Conservation (phyloP, 2,329 filamentous ascomycete genomes). For the Fusarium annulatum region DNA sequence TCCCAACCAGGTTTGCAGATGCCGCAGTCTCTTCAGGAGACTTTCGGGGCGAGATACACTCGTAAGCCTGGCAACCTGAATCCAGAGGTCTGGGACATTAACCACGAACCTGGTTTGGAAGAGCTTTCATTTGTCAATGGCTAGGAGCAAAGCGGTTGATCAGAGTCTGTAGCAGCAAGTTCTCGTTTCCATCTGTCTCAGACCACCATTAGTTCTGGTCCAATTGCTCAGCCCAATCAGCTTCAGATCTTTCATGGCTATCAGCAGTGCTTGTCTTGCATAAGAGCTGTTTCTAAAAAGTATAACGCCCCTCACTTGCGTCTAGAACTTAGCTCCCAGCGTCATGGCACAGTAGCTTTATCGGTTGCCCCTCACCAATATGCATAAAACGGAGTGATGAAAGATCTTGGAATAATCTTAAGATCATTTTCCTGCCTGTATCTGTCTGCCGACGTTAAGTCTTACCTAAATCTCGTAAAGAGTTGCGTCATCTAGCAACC, state of each 20-base stretch:
- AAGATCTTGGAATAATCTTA: too few species aligned
- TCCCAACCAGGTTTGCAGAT: too few species aligned
- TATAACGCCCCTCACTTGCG: neutral
- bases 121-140: neutral
- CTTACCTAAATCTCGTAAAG: too few species aligned
- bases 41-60: neutral
- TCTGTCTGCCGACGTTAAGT: too few species aligned
- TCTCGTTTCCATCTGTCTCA: neutral
- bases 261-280: neutral
- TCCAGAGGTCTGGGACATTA: neutral
- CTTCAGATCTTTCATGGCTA: rapidly evolving
- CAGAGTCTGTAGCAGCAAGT: neutral
- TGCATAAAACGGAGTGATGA: too few species aligned
- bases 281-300: neutral
- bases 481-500: neutral
- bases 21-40: too few species aligned
- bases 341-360: neutral
- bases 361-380: too few species aligned
- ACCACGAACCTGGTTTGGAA: neutral
- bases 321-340: neutral
- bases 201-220: neutral
- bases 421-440: too few species aligned
- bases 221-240: too few species aligned
- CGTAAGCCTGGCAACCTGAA: neutral
- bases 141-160: neutral